These are phyloP conservation scores for Coniferiporia weirii DNA, from an alignment of 1,284 basidiomycete species.

Conservation along the genomic window DNA sequence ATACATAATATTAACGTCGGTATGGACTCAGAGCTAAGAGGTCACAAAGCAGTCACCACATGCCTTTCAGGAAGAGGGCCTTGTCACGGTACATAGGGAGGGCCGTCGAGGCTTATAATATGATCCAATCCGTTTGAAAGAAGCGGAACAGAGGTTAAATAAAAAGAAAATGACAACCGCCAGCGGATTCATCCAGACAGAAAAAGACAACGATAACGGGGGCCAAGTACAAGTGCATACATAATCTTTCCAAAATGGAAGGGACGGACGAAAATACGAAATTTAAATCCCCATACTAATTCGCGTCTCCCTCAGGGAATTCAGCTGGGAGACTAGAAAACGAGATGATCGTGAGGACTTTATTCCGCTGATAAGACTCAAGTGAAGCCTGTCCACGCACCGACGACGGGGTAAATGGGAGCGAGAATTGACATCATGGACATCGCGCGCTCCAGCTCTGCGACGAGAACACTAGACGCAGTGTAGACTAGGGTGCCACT, in stretches of 20 bases:
- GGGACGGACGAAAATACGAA: background rate
- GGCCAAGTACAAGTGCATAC: background rate
- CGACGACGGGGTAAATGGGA: constrained; percentile 9
- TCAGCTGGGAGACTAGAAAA: constrained; percentile 6
- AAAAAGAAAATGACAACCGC: too few species aligned
- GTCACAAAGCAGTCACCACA: too few species aligned
- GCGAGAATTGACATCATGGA: constrained; percentile 1
- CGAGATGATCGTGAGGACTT: background rate
- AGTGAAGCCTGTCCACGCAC: background rate
- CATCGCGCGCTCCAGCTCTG: constrained; percentile 8
- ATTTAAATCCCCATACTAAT: constrained; percentile 1
- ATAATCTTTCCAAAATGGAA: background rate
- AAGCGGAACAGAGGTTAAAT: too few species aligned
- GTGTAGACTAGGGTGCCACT: background rate
- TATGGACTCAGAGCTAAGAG: too few species aligned
- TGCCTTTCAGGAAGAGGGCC: too few species aligned
- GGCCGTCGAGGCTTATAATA: too few species aligned
- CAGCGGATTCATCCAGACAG: too few species aligned
- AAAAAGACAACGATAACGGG: background rate
- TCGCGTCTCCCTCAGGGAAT: constrained; percentile 7
- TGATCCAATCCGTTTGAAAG: too few species aligned
- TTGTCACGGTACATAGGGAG: too few species aligned
- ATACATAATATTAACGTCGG: too few species aligned
- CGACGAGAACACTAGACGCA: background rate
- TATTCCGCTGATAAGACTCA: background rate